Base-by-base conservation (phyloP, 805 yeast species). In the Starmerella davenportii region DNA sequence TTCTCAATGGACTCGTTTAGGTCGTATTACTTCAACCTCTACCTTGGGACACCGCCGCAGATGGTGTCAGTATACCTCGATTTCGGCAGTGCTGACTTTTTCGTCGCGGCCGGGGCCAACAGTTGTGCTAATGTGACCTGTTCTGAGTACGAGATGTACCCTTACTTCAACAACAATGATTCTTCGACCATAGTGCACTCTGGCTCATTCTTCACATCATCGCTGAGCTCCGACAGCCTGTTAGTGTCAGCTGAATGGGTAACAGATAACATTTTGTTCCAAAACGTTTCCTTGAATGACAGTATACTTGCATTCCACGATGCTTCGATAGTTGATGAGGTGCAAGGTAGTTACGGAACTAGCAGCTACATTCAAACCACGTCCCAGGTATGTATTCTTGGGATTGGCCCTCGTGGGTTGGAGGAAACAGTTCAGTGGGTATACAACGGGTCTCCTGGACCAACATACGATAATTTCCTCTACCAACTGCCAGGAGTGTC, bases 351-450 rank as follows among this genome's bases (percentile, higher is more conserved):
- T 25, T 32, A 30, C 16, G 21, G 5, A 35, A 28, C 29, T 13
- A 36, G 23, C 24, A 20, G 25, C 15, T 32, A 32, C 15, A 21
- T 32, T 15, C 11, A n/a, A 9, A 5, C 7, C 9, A 32, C 23
- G 18, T 32, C 25, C 9, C 17, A 13, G n/a, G 13, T 21, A 7
- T 32, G 25, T 20, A 8, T 14, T 21, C 35, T 44, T 2, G 48
- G 48, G 19, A 27, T 45, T 4, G 48, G 48, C 20, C 48, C 48
- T 3, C 36, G 42, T n/a, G 48, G 44, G 13, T 28, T 43, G n/a
- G 37, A 45, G 24, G 29, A 34, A 14, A 28, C 39, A n/a, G 42
- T 39, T 17, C 18, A 16, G 13, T 38, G 43, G 37, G 9, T 32
- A 4, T 20, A 25, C 16, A 30, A 39, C 21, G 34, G 38, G 13